Evolutionary conservation across 768 basidiomycete genomes (phyloP).

Genomic region (Termitomyces sp.): DNA sequence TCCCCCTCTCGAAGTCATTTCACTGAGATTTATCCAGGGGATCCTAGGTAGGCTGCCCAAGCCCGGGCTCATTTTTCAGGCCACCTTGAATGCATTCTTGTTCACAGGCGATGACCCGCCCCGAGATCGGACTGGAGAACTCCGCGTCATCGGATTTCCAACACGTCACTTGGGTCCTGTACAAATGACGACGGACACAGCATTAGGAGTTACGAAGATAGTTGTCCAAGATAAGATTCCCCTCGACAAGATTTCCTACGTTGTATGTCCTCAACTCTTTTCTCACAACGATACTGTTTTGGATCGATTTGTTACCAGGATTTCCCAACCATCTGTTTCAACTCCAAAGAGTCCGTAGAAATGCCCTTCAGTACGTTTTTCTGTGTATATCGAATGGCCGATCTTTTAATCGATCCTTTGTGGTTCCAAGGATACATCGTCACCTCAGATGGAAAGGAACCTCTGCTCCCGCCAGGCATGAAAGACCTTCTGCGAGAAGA

Average conservation of each 20-base stretch:
- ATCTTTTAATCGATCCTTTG: background rate
- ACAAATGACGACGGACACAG: constrained; percentile 99
- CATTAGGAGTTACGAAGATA: constrained; percentile 82
- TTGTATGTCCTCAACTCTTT: constrained; percentile 37
- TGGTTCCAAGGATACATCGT: constrained; percentile 39
- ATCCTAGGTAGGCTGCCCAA: constrained; percentile 43
- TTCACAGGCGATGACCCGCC: constrained; percentile 88
- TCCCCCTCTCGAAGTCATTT: background rate
- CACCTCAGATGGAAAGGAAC: constrained; percentile 38
- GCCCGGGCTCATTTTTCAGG: too few relatives aligned
- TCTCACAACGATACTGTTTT: background rate
- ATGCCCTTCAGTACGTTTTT: constrained; percentile 88
- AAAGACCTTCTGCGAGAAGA: constrained; percentile 78
- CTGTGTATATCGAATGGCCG: background rate
- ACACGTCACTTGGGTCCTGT: constrained; percentile 77
- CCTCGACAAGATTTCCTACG: constrained; percentile 66
- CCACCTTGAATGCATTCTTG: background rate
- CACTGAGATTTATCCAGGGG: constrained; percentile 31
- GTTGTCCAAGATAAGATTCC: constrained; percentile 74
- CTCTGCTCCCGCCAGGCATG: constrained; percentile 88
- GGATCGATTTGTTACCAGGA: constrained; percentile 43
- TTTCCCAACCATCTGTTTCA: constrained; percentile 86
- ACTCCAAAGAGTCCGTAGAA: constrained; percentile 84
- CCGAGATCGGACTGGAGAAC: constrained; percentile 84
- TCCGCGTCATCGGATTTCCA: constrained; percentile 84